Base-by-base conservation (phyloP, 805 yeast species). In the Diddensiella transvaalensis region DNA sequence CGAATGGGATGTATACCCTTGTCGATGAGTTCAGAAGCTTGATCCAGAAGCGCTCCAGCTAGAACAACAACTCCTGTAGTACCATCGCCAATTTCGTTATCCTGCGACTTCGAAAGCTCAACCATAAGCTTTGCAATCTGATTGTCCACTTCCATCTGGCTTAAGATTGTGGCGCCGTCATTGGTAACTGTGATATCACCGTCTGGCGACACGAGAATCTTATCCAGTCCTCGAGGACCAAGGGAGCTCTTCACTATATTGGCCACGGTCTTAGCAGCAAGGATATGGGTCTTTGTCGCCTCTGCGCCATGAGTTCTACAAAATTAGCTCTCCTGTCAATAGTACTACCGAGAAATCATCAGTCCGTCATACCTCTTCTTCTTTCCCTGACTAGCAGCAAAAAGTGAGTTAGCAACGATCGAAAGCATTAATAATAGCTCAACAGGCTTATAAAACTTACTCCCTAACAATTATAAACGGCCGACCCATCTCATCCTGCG, bases 401-500 rank as follows among this genome's bases (percentile, higher is more conserved):
- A n/a, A n/a, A n/a, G n/a, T n/a, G n/a, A n/a, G n/a, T n/a, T 3
- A 18, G n/a, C n/a, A 10, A 10, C 32, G 32, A 13, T 29, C 32
- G 32, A 29, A 29, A 29, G 10, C 32, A 10, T 29, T 13, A 29
- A 10, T 29, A 10, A 8, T n/a, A 33, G 5, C n/a, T 33, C 38
- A 33, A n/a, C n/a, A n/a, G n/a, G n/a, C n/a, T n/a, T 13, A 11
- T n/a, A 6, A 6, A 32, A 79, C 81, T 63, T 70, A 79, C 66
- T 93, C 99, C 66, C 93, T 82, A 46, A 93, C 99, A 65, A 93
- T 93, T 64, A 93, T 91, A 66, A 93, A 88, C 18, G 99, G 99
- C 69, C 99, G 83, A 18, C 99, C 99, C 90, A 86, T 87, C 69
- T 93, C 99, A 67, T 93, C 99, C 70, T 91, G 99, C 2, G 99